Conservation (phyloP, 306 rosid species). For the Quercus alba region DNA sequence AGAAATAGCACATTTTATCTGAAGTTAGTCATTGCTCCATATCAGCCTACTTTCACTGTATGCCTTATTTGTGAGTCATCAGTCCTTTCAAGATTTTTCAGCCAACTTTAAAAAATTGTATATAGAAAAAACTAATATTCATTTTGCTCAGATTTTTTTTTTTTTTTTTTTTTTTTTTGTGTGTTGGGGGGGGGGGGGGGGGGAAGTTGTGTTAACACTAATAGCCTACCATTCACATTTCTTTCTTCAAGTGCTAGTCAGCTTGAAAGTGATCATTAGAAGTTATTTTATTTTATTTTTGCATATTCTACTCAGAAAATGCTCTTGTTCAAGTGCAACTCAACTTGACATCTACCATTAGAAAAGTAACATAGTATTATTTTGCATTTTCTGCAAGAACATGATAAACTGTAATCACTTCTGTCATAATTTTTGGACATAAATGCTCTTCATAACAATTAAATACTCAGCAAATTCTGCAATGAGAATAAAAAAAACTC, state of each 20-base stretch:
- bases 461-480: slow-evolving; percentile 9
- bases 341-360: not conserved
- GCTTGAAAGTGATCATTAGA: not conserved
- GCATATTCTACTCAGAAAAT: not conserved
- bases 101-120: not conserved
- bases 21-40: not conserved
- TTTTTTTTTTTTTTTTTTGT: no score
- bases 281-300: not conserved
- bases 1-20: not conserved
- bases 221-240: not conserved
- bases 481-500: slow-evolving; percentile 35
- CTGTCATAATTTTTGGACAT: no score
- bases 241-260: not conserved
- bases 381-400: not conserved
- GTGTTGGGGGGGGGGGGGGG: no score
- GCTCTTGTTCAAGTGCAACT: not conserved
- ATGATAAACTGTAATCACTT: not conserved
- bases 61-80: not conserved
- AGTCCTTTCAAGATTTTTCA: not conserved
- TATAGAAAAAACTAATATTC: not conserved
- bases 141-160: not conserved
- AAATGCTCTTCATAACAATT: not conserved
- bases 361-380: not conserved
- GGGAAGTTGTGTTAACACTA: not conserved
- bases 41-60: not conserved